Evolutionary conservation across 805 yeast species (phyloP).

Genomic region (Phaffomyces antillensis): DNA sequence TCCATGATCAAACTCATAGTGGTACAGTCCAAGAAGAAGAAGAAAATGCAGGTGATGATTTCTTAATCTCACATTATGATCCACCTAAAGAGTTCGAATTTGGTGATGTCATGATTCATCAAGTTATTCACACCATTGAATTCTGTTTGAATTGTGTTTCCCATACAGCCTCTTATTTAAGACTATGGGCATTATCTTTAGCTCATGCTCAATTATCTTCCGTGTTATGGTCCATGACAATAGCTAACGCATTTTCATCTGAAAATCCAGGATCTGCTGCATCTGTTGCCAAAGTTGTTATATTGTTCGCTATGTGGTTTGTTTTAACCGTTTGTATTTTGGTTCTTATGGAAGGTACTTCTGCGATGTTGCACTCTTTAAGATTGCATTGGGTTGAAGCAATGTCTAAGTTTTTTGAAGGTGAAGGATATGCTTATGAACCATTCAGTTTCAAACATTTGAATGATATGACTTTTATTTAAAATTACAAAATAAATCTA

Average conservation of each 20-base stretch:
- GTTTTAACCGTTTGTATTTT: conserved; percentile 81
- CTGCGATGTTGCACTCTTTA: conserved; percentile 97
- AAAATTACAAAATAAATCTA: background rate
- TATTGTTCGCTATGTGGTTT: conserved; percentile 93
- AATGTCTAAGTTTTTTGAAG: conserved; percentile 96
- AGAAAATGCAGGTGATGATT: conserved; percentile 43
- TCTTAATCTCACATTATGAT: conserved; percentile 35
- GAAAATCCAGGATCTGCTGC: conserved; percentile 38
- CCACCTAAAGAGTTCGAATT: conserved; percentile 35
- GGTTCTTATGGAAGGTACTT: conserved; percentile 97
- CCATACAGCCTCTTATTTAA: conserved; percentile 94
- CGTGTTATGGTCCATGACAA: conserved; percentile 85
- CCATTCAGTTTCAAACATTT: conserved; percentile 66
- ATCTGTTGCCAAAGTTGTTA: conserved; percentile 70
- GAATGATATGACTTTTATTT: conserved; percentile 1
- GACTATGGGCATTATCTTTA: conserved; percentile 95
- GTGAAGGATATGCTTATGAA: conserved; percentile 86
- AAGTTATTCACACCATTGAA: conserved; percentile 96
- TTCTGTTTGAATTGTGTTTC: conserved; percentile 96
- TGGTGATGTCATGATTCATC: conserved; percentile 96
- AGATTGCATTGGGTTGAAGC: conserved; percentile 99
- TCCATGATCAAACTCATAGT: conserved; percentile 27
- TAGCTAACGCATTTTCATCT: conserved; percentile 64
- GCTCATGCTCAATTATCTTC: conserved; percentile 96
- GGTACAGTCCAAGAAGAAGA: conserved; percentile 28